Percentiles rank a stretch among this genome's conserved stretches.
phyloP scores from a whole-genome alignment of 768 basidiomycete genomes.

The Pleurotus sapidus region DNA sequence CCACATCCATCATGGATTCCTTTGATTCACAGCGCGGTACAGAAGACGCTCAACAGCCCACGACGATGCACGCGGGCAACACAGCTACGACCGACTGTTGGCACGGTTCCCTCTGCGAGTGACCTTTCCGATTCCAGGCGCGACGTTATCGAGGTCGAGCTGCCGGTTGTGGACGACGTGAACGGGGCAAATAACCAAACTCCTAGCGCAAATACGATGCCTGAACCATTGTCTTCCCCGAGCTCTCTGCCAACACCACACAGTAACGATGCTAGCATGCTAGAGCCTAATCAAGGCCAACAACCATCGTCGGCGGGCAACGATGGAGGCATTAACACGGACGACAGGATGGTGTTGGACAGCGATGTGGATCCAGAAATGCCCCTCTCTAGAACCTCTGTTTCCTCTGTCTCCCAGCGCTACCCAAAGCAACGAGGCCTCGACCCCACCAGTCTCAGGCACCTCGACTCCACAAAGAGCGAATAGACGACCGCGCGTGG shows the following conservation, averaged over 20 bases:
- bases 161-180: background rate
- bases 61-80: background rate
- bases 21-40: background rate
- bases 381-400: conserved; percentile 2
- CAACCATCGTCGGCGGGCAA: background rate
- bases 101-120: background rate
- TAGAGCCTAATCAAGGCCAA: background rate
- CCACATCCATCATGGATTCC: conserved; percentile 2
- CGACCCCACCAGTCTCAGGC: background rate
- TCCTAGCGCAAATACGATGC: background rate
- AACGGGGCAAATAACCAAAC: background rate
- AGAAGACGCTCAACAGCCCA: background rate
- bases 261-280: background rate
- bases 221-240: no score
- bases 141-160: background rate
- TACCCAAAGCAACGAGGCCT: background rate
- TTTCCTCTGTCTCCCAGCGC: background rate
- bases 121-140: background rate
- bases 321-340: background rate
- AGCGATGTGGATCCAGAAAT: background rate
- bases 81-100: background rate
- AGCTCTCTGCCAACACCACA: no score
- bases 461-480: background rate
- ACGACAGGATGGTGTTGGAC: background rate
- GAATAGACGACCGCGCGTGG: conserved; percentile 4